Percentiles rank a stretch among this genome's conserved stretches.
These are phyloP conservation scores for Centaurea solstitialis DNA, from an alignment of 129 eudicot genomes.

Conservation along the genomic window DNA sequence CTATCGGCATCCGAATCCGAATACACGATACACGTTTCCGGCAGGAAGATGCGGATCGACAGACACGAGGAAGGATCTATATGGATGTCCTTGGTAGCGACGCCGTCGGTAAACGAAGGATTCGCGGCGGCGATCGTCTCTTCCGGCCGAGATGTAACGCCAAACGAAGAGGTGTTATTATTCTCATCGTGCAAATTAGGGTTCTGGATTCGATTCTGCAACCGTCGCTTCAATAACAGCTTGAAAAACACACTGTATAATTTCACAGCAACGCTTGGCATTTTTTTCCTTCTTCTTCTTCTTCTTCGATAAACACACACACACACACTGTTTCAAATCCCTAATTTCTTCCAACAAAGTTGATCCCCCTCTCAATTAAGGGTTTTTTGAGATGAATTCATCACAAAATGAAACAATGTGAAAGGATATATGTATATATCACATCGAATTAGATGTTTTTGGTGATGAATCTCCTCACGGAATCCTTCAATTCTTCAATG, in stretches of 20 bases:
- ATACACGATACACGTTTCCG: constrained; percentile 60
- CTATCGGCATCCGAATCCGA: constrained; percentile 38
- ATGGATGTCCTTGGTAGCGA: constrained; percentile 90
- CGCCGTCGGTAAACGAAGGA: constrained; percentile 78
- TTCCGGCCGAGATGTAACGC: constrained; percentile 86
- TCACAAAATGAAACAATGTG: constrained; percentile 24
- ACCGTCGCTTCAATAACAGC: constrained; percentile 69
- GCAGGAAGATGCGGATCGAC: constrained; percentile 78
- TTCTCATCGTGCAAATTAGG: constrained; percentile 45
- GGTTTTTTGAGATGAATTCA: constrained; percentile 25
- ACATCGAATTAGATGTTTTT: constrained; percentile 13
- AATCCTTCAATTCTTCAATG: constrained; percentile 25
- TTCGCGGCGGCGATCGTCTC: constrained; percentile 73
- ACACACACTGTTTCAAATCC: not conserved
- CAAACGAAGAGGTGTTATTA: constrained; percentile 49
- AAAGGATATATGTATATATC: constrained; percentile 16
- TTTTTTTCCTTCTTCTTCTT: constrained; percentile 16
- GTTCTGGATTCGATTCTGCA: constrained; percentile 70
- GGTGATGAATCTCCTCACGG: constrained; percentile 13
- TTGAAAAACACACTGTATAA: constrained; percentile 81
- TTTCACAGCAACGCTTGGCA: constrained; percentile 92
- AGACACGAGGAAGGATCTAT: constrained; percentile 80
- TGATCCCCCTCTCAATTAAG: constrained; percentile 7
- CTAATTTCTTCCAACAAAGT: constrained; percentile 1
- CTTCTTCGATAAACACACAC: not conserved